phyloP scores from a whole-genome alignment of 805 yeast species.

The Tetrapisispora taiwanensis region DNA sequence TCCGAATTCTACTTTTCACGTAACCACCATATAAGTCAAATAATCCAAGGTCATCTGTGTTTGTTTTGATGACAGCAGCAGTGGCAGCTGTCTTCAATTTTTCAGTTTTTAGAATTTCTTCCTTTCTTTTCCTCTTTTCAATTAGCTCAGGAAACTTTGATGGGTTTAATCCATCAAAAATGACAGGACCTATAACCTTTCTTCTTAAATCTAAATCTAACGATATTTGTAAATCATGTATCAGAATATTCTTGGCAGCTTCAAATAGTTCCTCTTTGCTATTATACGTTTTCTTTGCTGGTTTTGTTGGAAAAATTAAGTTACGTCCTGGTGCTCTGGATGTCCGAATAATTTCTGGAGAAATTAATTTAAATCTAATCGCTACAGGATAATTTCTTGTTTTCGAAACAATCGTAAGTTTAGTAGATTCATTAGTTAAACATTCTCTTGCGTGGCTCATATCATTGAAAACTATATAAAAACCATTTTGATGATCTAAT shows the following conservation, averaged over 20 bases:
- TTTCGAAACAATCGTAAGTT: conserved; percentile 15
- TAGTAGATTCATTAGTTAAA: conserved; percentile 18
- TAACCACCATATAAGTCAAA: conserved; percentile 26
- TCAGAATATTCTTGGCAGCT: conserved; percentile 48
- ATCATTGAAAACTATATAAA: conserved; percentile 57
- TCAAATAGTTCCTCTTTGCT: conserved; percentile 34
- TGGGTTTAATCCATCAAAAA: conserved; percentile 51
- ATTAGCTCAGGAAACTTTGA: conserved; percentile 44
- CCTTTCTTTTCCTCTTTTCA: conserved; percentile 28
- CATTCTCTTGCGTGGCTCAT: conserved; percentile 20
- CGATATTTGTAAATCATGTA: conserved; percentile 54
- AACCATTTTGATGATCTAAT: conserved; percentile 52
- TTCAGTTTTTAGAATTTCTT: conserved; percentile 15
- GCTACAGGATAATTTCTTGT: conserved; percentile 17
- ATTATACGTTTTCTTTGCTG: conserved; percentile 9
- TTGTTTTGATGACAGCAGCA: conserved; percentile 16
- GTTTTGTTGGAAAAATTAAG: conserved; percentile 1
- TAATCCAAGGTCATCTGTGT: conserved; percentile 28
- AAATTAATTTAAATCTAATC: conserved; percentile 18
- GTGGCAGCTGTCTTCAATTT: conserved; percentile 7
- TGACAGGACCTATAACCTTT: conserved; percentile 57
- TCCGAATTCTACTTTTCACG: conserved; percentile 3
- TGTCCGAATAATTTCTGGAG: conserved; percentile 1
- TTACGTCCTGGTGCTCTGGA: background rate
- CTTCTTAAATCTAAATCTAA: conserved; percentile 65